Evolutionary conservation across 495 filamentous ascomycete species (phyloP).

Genomic region (Usnea hakonensis): DNA sequence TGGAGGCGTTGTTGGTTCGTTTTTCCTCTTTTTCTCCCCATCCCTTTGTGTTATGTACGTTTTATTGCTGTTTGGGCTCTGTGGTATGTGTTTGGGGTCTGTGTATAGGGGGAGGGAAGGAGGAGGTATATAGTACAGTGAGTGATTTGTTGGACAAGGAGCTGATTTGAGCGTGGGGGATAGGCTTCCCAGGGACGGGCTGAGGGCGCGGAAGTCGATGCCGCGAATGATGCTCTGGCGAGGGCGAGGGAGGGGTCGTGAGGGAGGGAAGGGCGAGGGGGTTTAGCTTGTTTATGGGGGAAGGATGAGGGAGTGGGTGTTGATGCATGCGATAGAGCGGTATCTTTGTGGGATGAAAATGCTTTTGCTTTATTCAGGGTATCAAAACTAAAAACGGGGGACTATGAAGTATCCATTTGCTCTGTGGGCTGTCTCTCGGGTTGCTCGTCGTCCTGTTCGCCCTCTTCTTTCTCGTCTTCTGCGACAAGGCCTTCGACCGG

Average conservation of each 20-base stretch:
- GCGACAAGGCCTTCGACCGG: constrained; percentile 35
- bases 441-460: constrained; percentile 41
- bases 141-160: background rate
- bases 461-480: constrained; percentile 39
- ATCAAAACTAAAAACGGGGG: too few relatives aligned
- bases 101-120: too few relatives aligned
- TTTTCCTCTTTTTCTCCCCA: constrained; percentile 17
- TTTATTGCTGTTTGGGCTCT: background rate
- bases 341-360: background rate
- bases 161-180: background rate
- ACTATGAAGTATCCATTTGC: constrained; percentile 20
- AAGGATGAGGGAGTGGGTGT: background rate
- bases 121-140: too few relatives aligned
- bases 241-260: constrained; percentile 42
- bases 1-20: constrained; percentile 60
- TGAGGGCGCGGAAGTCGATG: constrained; percentile 46
- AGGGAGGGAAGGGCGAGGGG: background rate
- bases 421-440: constrained; percentile 40
- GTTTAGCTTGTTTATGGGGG: too few relatives aligned
- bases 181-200: constrained; percentile 20
- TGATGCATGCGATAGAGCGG: background rate
- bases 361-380: background rate
- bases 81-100: too few relatives aligned
- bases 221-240: constrained; percentile 51
- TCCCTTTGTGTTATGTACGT: too few relatives aligned